Percentiles rank a stretch among this genome's conserved stretches.
Evolutionary conservation across 2,329 filamentous ascomycete species (phyloP).

Genomic region (Rhynchosporium secalis): DNA sequence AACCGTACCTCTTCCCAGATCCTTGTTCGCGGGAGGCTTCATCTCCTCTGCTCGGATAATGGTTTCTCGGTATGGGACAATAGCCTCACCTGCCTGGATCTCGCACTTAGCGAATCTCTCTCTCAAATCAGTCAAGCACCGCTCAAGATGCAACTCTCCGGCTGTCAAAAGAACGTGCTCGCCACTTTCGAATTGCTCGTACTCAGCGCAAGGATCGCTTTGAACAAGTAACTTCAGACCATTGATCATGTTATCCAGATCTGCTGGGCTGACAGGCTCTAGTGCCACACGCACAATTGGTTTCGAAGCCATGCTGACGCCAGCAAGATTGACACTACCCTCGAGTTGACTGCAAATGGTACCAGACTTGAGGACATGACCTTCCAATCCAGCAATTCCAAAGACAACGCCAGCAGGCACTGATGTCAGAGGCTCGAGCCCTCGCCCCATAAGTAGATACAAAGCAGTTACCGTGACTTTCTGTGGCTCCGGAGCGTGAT

Average conservation of each 20-base stretch:
- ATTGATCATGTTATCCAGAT: constrained; percentile 92
- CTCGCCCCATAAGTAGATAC: constrained; percentile 94
- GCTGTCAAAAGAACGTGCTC: constrained; percentile 95
- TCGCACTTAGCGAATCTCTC: constrained; percentile 94
- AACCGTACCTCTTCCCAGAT: constrained; percentile 80
- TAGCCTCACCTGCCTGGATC: constrained; percentile 89
- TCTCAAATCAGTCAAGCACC: constrained; percentile 88
- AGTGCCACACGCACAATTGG: constrained; percentile 95
- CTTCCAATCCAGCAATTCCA: constrained; percentile 88
- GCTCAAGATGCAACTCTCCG: constrained; percentile 89
- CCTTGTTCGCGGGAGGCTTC: constrained; percentile 82
- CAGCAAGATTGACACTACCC: constrained; percentile 87
- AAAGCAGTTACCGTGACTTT: constrained; percentile 84
- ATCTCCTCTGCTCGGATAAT: constrained; percentile 89
- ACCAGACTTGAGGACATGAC: constrained; percentile 91
- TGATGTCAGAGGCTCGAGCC: constrained; percentile 75
- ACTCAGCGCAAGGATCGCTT: constrained; percentile 93
- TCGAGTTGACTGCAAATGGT: constrained; percentile 87
- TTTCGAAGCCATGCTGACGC: constrained; percentile 75
- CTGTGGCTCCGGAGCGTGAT: constrained; percentile 70
- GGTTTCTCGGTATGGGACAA: constrained; percentile 93
- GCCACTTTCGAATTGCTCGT: constrained; percentile 87
- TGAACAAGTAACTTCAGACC: constrained; percentile 86
- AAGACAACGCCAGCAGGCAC: constrained; percentile 95
- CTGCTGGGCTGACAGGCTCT: constrained; percentile 87